Conservation (phyloP, 2,329 filamentous ascomycete species). For the Plenodomus biglobosus region DNA sequence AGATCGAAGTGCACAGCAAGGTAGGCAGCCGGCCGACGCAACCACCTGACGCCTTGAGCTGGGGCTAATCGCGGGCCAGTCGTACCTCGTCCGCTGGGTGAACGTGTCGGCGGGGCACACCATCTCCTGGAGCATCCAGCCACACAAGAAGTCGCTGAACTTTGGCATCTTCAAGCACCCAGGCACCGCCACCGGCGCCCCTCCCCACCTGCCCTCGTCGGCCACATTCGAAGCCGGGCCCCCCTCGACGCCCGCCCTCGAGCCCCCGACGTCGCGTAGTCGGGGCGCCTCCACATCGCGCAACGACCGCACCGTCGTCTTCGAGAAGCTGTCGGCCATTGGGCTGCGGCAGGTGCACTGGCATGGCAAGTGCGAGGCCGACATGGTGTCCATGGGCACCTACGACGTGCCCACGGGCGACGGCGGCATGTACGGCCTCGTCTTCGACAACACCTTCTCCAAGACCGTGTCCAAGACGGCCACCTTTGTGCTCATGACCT, state of each 20-base stretch:
- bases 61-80: constrained; percentile 57
- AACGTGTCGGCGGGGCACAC: constrained; percentile 87
- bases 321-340: constrained; percentile 64
- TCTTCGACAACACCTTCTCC: constrained; percentile 98
- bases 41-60: neutral
- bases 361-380: constrained; percentile 93
- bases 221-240: constrained; percentile 34
- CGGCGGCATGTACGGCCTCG: constrained; percentile 91
- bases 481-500: constrained; percentile 91
- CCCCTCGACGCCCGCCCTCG: constrained; percentile 47
- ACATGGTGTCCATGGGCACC: constrained; percentile 89
- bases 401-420: constrained; percentile 75
- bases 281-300: constrained; percentile 54
- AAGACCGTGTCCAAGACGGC: constrained; percentile 89
- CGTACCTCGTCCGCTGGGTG: constrained; percentile 97
- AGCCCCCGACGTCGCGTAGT: constrained; percentile 60
- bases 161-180: constrained; percentile 98
- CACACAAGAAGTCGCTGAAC: constrained; percentile 97
- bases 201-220: constrained; percentile 42
- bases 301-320: constrained; percentile 71
- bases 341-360: constrained; percentile 69
- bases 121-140: constrained; percentile 96
- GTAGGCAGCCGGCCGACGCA: too few species aligned
- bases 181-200: constrained; percentile 62
- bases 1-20: constrained; percentile 96